Percentiles rank a stretch among this genome's conserved stretches.
phyloP scores from a whole-genome alignment of 805 yeast species.

The Lipomyces starkeyi region DNA sequence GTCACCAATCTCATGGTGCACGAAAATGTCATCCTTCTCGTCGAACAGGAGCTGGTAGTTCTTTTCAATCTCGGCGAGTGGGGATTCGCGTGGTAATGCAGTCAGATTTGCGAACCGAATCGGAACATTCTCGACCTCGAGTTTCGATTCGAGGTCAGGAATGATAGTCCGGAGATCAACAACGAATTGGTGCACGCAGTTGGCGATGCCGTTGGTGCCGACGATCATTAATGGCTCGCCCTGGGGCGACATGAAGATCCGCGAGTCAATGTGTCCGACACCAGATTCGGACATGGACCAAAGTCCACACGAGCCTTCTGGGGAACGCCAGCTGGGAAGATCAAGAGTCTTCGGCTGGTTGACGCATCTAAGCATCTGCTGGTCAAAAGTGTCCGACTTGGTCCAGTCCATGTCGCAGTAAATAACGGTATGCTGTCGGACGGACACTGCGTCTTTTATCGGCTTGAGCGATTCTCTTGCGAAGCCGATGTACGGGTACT shows the following conservation, averaged over 20 bases:
- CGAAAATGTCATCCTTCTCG: slow-evolving; percentile 8
- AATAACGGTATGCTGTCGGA: slow-evolving; percentile 13
- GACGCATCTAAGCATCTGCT: slow-evolving; percentile 21
- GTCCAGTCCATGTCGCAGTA: slow-evolving; percentile 34
- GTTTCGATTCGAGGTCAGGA: slow-evolving; percentile 25
- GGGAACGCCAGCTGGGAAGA: slow-evolving; percentile 12
- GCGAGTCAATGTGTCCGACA: slow-evolving; percentile 30
- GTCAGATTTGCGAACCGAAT: slow-evolving; percentile 20
- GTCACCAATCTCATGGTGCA: slow-evolving; percentile 27
- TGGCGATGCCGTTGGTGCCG: slow-evolving; percentile 19
- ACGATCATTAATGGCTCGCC: slow-evolving; percentile 36
- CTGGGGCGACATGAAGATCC: slow-evolving; percentile 28
- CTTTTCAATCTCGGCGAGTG: slow-evolving; percentile 19
- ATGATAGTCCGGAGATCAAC: slow-evolving; percentile 31
- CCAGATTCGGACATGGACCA: neutral
- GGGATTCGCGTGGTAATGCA: slow-evolving; percentile 11
- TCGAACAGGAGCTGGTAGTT: slow-evolving; percentile 29
- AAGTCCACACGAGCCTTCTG: slow-evolving; percentile 18
- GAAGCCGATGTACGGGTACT: slow-evolving; percentile 30
- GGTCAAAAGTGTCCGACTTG: slow-evolving; percentile 9
- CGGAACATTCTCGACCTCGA: slow-evolving; percentile 20
- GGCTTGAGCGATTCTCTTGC: slow-evolving; percentile 11
- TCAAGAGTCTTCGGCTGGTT: slow-evolving; percentile 10
- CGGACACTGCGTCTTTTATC: neutral
- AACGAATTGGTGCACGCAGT: slow-evolving; percentile 27